Evolutionary conservation across 164 flowering plant species (phyloP).

Genomic region (Vitis amurensis): DNA sequence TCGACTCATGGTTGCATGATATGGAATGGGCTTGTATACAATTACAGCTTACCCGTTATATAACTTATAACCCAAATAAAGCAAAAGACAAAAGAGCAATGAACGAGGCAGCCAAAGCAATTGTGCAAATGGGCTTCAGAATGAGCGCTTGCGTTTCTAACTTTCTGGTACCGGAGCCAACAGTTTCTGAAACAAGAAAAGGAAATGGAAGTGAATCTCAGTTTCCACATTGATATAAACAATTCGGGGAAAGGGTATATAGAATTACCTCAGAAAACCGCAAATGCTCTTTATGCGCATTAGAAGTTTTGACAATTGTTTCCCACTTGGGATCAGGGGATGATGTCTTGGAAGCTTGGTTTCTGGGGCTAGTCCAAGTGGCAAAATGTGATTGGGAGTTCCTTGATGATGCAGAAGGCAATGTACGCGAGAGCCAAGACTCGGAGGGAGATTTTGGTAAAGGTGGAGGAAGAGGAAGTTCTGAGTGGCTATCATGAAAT

Average conservation of each 20-base stretch:
- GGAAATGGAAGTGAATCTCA: background rate
- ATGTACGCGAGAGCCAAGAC: constrained; percentile 55
- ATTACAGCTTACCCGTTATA: no score
- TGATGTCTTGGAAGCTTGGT: constrained; percentile 12
- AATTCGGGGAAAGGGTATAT: background rate
- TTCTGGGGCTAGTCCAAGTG: background rate
- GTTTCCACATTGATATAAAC: no score
- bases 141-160: background rate
- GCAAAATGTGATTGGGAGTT: constrained; percentile 17
- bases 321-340: constrained; percentile 32
- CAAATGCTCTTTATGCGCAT: constrained; percentile 25
- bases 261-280: constrained; percentile 36
- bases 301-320: constrained; percentile 30
- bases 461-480: constrained; percentile 37
- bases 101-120: background rate
- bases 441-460: constrained; percentile 56
- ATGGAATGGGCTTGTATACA: no score
- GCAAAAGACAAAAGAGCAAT: background rate
- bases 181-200: constrained; percentile 20
- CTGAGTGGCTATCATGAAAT: background rate
- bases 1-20: no score
- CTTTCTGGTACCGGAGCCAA: constrained; percentile 35
- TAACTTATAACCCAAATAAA: no score
- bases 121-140: background rate
- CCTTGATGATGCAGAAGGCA: constrained; percentile 38